Percentiles rank a stretch among this genome's conserved stretches.
Conservation (phyloP, 2,329 filamentous ascomycete species). For the Phaeosphaeria sp. region DNA sequence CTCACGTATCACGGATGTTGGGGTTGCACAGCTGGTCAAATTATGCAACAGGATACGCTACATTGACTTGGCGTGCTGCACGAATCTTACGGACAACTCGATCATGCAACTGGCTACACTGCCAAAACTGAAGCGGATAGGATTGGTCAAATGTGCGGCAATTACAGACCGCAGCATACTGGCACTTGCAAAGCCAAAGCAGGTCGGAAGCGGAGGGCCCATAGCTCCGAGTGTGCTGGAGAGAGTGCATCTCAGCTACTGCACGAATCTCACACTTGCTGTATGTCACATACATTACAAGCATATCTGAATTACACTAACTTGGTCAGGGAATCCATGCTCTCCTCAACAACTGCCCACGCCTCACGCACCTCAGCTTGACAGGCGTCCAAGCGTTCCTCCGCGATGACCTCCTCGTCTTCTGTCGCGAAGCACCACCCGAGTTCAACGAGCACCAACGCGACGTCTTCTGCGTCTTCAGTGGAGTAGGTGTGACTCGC, state of each 20-base stretch:
- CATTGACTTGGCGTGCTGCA: slow-evolving; percentile 96
- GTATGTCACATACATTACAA: slow-evolving; percentile 59
- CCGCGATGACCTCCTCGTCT: slow-evolving; percentile 80
- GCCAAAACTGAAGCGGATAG: slow-evolving; percentile 93
- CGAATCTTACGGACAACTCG: slow-evolving; percentile 84
- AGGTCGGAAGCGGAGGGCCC: slow-evolving; percentile 60
- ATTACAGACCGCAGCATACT: slow-evolving; percentile 92
- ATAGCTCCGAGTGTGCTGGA: slow-evolving; percentile 75
- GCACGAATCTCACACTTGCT: slow-evolving; percentile 79
- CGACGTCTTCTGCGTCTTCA: slow-evolving; percentile 97
- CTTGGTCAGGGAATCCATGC: slow-evolving; percentile 79
- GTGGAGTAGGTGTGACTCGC: slow-evolving; percentile 78
- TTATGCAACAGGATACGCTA: slow-evolving; percentile 93
- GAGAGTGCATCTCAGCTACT: slow-evolving; percentile 95
- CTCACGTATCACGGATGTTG: slow-evolving; percentile 85
- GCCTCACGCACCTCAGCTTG: slow-evolving; percentile 90
- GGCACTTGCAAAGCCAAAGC: slow-evolving; percentile 76
- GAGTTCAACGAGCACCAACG: slow-evolving; percentile 97
- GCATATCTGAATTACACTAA: slow-evolving; percentile 5
- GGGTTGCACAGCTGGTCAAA: slow-evolving; percentile 83
- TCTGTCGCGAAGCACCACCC: slow-evolving; percentile 85
- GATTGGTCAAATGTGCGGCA: slow-evolving; percentile 87
- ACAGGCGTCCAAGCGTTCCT: slow-evolving; percentile 94
- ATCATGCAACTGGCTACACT: slow-evolving; percentile 83
- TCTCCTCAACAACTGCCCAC: slow-evolving; percentile 87